Evolutionary conservation across 164 flowering plant genomes (phyloP).

Genomic region (Tetracentron sinense): DNA sequence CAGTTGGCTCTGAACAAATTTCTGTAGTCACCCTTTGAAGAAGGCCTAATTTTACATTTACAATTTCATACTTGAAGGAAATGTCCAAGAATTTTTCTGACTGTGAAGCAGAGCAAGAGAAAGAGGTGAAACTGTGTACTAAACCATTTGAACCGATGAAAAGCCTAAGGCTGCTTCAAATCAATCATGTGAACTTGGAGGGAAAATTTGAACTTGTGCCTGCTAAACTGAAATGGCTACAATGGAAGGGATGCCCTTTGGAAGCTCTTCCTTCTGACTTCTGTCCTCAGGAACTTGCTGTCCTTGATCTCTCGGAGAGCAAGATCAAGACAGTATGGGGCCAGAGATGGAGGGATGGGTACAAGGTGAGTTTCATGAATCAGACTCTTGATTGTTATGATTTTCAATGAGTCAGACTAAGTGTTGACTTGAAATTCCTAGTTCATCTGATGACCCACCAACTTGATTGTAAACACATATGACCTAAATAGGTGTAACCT

Average conservation of each 20-base stretch:
- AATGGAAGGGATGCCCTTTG: slow-evolving; percentile 39
- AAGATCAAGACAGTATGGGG: slow-evolving; percentile 22
- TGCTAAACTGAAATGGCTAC: slow-evolving; percentile 37
- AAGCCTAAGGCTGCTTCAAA: slow-evolving; percentile 37
- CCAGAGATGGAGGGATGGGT: slow-evolving; percentile 9
- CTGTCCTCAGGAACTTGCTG: slow-evolving; percentile 22
- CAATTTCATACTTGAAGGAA: slow-evolving; percentile 15
- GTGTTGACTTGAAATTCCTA: no score
- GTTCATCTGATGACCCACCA: background rate
- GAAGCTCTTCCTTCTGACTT: slow-evolving; percentile 28
- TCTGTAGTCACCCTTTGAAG: background rate
- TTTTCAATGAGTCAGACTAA: background rate
- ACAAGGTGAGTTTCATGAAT: slow-evolving; percentile 24
- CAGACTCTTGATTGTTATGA: background rate
- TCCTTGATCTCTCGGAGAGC: slow-evolving; percentile 49
- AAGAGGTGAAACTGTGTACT: slow-evolving; percentile 13
- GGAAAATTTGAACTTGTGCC: slow-evolving; percentile 31
- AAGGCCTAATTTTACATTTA: no score
- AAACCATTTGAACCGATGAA: slow-evolving; percentile 26
- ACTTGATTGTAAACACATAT: no score
- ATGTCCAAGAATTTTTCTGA: background rate
- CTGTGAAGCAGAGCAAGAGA: slow-evolving; percentile 7
- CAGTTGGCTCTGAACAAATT: background rate
- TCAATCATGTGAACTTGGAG: slow-evolving; percentile 24
- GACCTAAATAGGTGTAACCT: no score